These are phyloP conservation scores for Heteromeles arbutifolia DNA, from an alignment of 306 rosid genomes.

Conservation along the genomic window DNA sequence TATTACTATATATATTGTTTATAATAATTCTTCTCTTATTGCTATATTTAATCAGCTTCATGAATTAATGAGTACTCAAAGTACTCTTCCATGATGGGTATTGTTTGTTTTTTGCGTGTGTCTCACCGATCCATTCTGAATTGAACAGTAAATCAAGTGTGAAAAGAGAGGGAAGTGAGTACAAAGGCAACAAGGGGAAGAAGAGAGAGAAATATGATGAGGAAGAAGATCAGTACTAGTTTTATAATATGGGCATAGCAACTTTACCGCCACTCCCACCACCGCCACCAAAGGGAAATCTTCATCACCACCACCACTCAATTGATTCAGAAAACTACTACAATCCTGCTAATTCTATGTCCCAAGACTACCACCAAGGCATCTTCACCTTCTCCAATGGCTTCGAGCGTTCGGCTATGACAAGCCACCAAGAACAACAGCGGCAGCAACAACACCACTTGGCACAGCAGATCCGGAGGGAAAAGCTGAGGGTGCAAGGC, in stretches of 20 bases:
- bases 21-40: background rate
- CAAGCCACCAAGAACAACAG: constrained; percentile 32
- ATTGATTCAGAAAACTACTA: constrained; percentile 17
- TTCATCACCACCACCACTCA: constrained; percentile 13
- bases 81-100: constrained; percentile 10
- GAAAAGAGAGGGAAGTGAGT: background rate
- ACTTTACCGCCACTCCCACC: constrained; percentile 26
- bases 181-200: background rate
- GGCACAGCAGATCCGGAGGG: constrained; percentile 90
- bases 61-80: constrained; percentile 9
- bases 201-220: constrained; percentile 11
- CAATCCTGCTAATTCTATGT: constrained; percentile 58
- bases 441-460: constrained; percentile 46
- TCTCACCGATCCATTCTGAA: constrained; percentile 22
- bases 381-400: constrained; percentile 73
- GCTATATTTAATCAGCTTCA: background rate
- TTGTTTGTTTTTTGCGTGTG: constrained; percentile 24
- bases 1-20: constrained; percentile 1
- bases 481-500: constrained; percentile 62
- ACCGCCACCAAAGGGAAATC: constrained; percentile 2
- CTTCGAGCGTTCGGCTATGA: constrained; percentile 58
- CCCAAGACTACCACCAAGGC: constrained; percentile 80
- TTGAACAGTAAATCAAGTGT: constrained; percentile 12
- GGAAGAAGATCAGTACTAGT: constrained; percentile 15
- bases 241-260: constrained; percentile 55